Percentiles rank a stretch among this genome's conserved stretches.
Evolutionary conservation across 305 asterid genomes (phyloP).

Genomic region (Fraxinus platypoda): DNA sequence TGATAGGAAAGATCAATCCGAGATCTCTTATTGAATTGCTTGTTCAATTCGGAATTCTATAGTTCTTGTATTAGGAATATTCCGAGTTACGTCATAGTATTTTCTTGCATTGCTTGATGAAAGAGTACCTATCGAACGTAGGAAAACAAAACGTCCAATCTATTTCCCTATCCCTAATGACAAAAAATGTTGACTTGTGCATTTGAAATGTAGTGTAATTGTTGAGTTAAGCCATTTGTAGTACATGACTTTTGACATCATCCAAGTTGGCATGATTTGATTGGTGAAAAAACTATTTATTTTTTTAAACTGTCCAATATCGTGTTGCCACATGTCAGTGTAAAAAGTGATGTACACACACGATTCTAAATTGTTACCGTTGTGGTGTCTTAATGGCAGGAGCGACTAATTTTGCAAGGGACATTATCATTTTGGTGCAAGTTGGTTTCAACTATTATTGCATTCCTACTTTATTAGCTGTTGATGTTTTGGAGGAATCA

Average conservation of each 20-base stretch:
- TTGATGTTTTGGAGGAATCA: not conserved
- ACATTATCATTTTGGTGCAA: constrained; percentile 28
- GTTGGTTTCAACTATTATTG: constrained; percentile 17
- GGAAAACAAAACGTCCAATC: not conserved
- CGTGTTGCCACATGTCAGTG: not conserved
- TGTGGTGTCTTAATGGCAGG: constrained; percentile 28
- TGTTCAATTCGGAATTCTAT: not conserved
- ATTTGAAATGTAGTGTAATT: not conserved
- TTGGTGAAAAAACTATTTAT: not conserved
- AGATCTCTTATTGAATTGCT: not conserved
- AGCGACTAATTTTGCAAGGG: constrained; percentile 28
- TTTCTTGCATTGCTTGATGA: not conserved
- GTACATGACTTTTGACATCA: not conserved
- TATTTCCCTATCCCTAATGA: not conserved
- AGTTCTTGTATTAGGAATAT: not conserved
- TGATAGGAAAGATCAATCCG: not conserved
- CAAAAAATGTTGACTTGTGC: not conserved
- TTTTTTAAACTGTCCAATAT: not conserved
- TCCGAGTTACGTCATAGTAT: not conserved
- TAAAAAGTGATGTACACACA: not conserved
- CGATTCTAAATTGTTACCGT: not conserved
- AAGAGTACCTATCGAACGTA: not conserved
- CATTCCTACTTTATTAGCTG: constrained; percentile 18
- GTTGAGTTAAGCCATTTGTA: not conserved
- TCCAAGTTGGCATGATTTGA: not conserved